Percentiles rank a stretch among this genome's conserved stretches.
These are phyloP conservation scores for Oenanthe javanica DNA, from an alignment of 140 eudicot species.

Conservation along the genomic window DNA sequence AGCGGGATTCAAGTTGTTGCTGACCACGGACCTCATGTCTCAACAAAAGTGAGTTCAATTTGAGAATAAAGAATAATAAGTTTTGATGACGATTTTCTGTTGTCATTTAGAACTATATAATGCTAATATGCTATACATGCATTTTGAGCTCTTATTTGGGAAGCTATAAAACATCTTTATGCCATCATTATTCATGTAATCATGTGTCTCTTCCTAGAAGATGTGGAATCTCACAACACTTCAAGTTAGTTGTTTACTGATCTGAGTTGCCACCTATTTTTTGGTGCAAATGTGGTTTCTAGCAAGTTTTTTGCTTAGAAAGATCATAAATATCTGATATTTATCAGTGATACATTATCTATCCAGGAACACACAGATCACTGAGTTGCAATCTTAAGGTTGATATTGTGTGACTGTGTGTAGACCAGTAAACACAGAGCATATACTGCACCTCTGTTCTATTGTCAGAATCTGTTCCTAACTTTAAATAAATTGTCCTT, in stretches of 20 bases:
- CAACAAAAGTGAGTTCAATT: constrained; percentile 11
- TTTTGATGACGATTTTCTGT: not conserved
- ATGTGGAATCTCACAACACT: not conserved
- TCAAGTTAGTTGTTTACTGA: not conserved
- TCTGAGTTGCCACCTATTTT: not conserved
- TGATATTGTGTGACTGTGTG: not conserved
- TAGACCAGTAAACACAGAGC: not conserved
- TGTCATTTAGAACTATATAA: not conserved
- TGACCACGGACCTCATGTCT: constrained; percentile 12
- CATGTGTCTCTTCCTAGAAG: not conserved
- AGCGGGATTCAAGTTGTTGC: constrained; percentile 12
- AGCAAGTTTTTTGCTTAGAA: not conserved
- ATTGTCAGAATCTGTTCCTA: not conserved
- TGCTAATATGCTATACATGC: not conserved
- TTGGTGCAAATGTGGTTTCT: not conserved
- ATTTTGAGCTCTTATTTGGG: not conserved
- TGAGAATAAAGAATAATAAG: not conserved
- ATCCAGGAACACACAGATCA: not conserved
- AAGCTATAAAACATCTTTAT: not conserved
- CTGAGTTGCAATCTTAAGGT: not conserved
- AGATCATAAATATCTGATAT: not conserved
- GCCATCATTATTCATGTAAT: not conserved
- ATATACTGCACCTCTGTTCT: not conserved
- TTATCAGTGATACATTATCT: not conserved
- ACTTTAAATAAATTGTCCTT: not conserved